Conservation (phyloP, 2,329 filamentous ascomycete species). For the Claviceps sp. region DNA sequence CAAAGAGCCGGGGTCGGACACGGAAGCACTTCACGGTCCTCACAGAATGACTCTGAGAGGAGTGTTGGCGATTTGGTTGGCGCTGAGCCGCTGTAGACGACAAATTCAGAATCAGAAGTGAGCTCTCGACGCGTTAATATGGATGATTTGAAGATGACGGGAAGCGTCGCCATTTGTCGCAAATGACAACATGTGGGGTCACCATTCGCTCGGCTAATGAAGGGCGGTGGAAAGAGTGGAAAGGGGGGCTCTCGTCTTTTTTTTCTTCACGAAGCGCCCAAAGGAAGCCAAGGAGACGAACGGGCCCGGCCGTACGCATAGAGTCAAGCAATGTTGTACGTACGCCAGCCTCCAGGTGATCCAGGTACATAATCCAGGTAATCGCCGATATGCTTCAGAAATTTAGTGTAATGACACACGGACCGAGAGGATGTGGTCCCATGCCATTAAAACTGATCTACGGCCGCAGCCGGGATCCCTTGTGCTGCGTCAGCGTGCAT, state of each 20-base stretch:
- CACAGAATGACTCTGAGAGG: background rate
- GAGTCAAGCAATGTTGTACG: no score
- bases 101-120: background rate
- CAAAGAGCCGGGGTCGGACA: background rate
- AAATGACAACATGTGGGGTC: background rate
- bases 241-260: background rate
- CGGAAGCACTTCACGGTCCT: background rate
- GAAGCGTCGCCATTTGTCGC: background rate
- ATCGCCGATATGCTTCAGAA: background rate
- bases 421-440: background rate
- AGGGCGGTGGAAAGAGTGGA: no score
- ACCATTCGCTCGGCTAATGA: constrained; percentile 2
- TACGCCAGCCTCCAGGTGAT: no score
- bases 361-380: background rate
- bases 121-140: no score
- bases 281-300: no score
- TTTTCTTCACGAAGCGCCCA: background rate
- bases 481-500: background rate
- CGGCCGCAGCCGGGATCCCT: background rate
- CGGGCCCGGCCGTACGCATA: background rate
- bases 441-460: background rate
- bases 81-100: background rate
- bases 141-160: no score
- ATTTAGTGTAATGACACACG: no score
- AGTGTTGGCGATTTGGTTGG: background rate